Base-by-base conservation (phyloP, 2,329 filamentous ascomycete species). In the Podosphaera leucotricha region DNA sequence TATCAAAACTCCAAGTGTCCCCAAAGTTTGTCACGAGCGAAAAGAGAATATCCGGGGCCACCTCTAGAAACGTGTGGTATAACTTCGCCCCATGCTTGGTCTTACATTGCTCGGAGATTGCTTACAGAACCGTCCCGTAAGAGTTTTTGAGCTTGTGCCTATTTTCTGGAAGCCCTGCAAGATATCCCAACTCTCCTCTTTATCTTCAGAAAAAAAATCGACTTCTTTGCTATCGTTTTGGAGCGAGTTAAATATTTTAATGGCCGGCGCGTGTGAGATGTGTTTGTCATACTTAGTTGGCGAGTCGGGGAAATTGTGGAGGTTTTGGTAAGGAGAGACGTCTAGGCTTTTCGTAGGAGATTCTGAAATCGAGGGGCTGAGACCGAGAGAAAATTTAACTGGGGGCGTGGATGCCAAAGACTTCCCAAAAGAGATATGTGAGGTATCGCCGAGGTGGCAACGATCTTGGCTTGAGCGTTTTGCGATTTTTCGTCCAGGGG, bases 81-180 rank as follows among this genome's bases (percentile, higher is more conserved):
- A 57, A 47, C 52, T 58, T 41, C 57, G 52, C n/a, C 51, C 50
- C 28, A 58, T 44, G 2, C 45, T 28, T n/a, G 52, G 50, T 49
- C 56, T 49, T 20, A 52, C 50, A 20, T 50, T 50, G 22, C 43
- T 52, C 28, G 48, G 48, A n/a, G 48, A 49, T 26, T 47, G 44
- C 26, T 54, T 51, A 28, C 38, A 43, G 20, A 41, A 43, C 33
- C 43, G 47, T 16, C 24, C 24, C 4, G 16, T 13, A 2, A 16
- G n/a, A 18, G 19, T 22, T 21, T 21, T 26, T 33, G 44, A 43
- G 37, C 78, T 78, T 54, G 55, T 48, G 6, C 79, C 79, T 56
- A 85, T 84, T 62, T 77, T 80, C 56, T 78, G 72, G 53, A 84
- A 85, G 8, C 78, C 78, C 55, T 81, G 75, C 39, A 80, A 68